Percentiles rank a stretch among this genome's conserved stretches.
Conservation (phyloP, 257 asterid species). For the Solanum ossicruentum region DNA sequence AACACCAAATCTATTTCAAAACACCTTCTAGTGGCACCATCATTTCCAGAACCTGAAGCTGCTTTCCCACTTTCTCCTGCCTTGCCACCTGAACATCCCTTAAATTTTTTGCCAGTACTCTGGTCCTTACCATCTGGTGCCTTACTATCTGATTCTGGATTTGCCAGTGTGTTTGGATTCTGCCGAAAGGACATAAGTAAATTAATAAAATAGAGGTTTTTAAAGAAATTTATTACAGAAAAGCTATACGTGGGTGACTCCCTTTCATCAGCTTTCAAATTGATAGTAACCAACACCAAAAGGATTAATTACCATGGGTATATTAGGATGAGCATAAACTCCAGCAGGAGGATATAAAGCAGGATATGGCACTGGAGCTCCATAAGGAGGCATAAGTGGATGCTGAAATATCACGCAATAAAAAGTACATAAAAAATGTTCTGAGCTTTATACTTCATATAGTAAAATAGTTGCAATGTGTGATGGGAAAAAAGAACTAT, state of each 20-base stretch:
- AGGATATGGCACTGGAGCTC: constrained; percentile 95
- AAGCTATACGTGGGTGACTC: background rate
- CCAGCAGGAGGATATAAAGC: constrained; percentile 88
- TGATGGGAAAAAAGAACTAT: background rate
- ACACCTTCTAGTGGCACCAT: constrained; percentile 77
- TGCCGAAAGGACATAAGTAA: constrained; percentile 2
- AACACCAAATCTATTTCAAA: background rate
- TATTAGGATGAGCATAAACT: constrained; percentile 85
- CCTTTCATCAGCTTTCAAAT: background rate
- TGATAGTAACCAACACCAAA: background rate
- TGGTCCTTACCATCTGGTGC: constrained; percentile 50
- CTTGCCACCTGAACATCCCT: constrained; percentile 45
- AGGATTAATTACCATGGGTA: constrained; percentile 45
- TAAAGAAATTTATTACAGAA: background rate
- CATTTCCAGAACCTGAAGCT: constrained; percentile 84
- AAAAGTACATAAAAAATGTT: background rate
- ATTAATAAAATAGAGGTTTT: background rate
- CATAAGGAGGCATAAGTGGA: constrained; percentile 93
- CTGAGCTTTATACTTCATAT: background rate
- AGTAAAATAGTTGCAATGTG: background rate
- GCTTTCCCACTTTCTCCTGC: constrained; percentile 51
- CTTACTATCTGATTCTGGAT: constrained; percentile 53
- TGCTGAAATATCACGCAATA: constrained; percentile 36
- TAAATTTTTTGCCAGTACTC: constrained; percentile 40
- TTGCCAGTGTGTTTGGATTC: constrained; percentile 39